Evolutionary conservation across 1,139 yeast species (phyloP), one percentile per base, ranked within the genome.

Genomic region (Yamadazyma dendronema): DNA sequence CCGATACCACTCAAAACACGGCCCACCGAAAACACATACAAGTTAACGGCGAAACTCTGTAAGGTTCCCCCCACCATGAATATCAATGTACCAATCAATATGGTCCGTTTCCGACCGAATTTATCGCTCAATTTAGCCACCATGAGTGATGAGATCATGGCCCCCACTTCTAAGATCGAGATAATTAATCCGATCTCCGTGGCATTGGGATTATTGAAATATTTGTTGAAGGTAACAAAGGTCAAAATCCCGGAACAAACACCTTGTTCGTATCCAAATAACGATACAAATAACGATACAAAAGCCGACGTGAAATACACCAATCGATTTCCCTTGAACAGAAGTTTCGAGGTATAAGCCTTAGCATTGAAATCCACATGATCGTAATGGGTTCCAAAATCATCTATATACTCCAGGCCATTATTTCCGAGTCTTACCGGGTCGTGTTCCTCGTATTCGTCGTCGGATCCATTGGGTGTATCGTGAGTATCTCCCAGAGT

Each of bases 221-320:
- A 74, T 29, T 49, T 44, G 17, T 57, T 57, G 48, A 76, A 76
- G 2, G 77, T 70, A 13, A 57, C 68, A 43, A 61, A 70, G n/a
- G 74, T 69, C 34, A 70, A 54, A 31, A 88, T 79, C 3, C 95
- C 92, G 25, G 88, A 79, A 79, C 90, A 85, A 33, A 87, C 95
- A 38, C 96, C 96, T 61, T 88, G 96, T 56, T 88, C 96, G 59
- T 85, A 88, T 4, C 96, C 96, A 56, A 87, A 88, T 24, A 88
- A 67, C 39, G 88, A 82, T 11, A 88, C 95, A 37, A 95, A 94
- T 6, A 86, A 66, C 24, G 90, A 81, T 15, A 87, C 95, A 59
- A 87, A 87, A 9, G 84, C 79, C 1, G 90, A 79, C 3, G 95
- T 86, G 61, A 86, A 84, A 57, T 86, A 87, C 11, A 81, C 74